These are phyloP conservation scores for Paramarasmius palmivorus DNA, from an alignment of 1,284 basidiomycete species.

Conservation along the genomic window DNA sequence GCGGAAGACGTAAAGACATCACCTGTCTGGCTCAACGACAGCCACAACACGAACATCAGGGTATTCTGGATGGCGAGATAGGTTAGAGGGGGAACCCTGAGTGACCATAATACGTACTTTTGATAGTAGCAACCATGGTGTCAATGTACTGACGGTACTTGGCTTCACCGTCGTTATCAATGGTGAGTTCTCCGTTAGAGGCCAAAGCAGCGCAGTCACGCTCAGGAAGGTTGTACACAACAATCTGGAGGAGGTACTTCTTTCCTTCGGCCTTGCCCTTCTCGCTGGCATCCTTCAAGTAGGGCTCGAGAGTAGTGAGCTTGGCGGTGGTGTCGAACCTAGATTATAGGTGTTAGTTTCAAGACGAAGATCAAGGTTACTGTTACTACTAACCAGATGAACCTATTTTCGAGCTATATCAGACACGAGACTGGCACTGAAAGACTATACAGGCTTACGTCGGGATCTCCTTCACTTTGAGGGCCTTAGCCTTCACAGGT, in stretches of 20 bases:
- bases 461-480: conserved; percentile 52
- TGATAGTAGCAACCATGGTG: conserved; percentile 56
- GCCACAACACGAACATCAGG: conserved; percentile 63
- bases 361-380: no score
- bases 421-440: no score
- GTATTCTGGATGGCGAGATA: conserved; percentile 37
- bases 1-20: no score
- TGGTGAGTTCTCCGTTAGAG: conserved; percentile 65
- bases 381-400: no score
- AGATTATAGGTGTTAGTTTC: no score
- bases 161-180: conserved; percentile 53
- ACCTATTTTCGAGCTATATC: no score
- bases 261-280: conserved; percentile 42
- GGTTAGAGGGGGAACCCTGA: background rate
- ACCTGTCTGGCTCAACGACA: conserved; percentile 57
- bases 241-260: conserved; percentile 59
- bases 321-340: conserved; percentile 61
- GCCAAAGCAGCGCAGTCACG: conserved; percentile 66
- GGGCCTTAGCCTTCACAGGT: conserved; percentile 48
- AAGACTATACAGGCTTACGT: no score
- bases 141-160: conserved; percentile 65
- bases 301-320: conserved; percentile 49
- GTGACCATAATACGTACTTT: conserved; percentile 37
- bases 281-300: conserved; percentile 52
- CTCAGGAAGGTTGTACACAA: conserved; percentile 63